Percentiles rank a stretch among this genome's conserved stretches.
phyloP scores from a whole-genome alignment of 2,329 filamentous ascomycete genomes.

The Microdochium trichocladiopsis region DNA sequence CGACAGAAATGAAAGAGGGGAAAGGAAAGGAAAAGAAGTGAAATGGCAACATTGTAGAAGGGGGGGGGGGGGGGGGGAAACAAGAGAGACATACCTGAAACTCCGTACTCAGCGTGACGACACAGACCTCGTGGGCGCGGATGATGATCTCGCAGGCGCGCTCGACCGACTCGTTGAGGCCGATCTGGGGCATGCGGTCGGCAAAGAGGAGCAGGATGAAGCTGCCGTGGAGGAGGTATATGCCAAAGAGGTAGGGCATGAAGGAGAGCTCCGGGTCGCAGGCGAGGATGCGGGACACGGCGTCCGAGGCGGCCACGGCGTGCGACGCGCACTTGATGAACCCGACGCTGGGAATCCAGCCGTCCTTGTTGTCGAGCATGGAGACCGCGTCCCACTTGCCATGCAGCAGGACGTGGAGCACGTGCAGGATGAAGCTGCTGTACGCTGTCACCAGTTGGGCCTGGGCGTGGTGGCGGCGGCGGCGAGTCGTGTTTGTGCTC shows the following conservation, averaged over 20 bases:
- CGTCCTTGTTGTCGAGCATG: constrained; percentile 39
- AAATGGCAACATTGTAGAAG: too few relatives aligned
- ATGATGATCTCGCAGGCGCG: constrained; percentile 90
- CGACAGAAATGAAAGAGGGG: too few relatives aligned
- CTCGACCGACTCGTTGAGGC: constrained; percentile 77
- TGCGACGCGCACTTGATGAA: constrained; percentile 54
- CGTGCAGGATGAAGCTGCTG: constrained; percentile 89
- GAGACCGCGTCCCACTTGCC: constrained; percentile 68
- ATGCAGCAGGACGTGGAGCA: constrained; percentile 79
- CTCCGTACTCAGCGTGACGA: constrained; percentile 86
- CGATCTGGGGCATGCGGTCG: constrained; percentile 39
- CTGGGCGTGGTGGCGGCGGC: background rate
- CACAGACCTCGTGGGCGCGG: constrained; percentile 84
- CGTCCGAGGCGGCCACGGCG: constrained; percentile 82
- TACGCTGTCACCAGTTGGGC: constrained; percentile 35
- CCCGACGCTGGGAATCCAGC: constrained; percentile 37
- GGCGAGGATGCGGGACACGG: constrained; percentile 79
- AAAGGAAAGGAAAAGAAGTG: background rate
- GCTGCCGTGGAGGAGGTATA: constrained; percentile 88
- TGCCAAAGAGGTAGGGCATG: constrained; percentile 96
- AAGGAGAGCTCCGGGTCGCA: constrained; percentile 87
- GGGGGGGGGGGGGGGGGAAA: too few relatives aligned
- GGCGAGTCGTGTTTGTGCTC: background rate
- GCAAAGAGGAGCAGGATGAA: constrained; percentile 82
- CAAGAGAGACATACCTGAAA: constrained; percentile 63